Conservation (phyloP, 139 green algal species). For the Mesotaenium endlicherianum region DNA sequence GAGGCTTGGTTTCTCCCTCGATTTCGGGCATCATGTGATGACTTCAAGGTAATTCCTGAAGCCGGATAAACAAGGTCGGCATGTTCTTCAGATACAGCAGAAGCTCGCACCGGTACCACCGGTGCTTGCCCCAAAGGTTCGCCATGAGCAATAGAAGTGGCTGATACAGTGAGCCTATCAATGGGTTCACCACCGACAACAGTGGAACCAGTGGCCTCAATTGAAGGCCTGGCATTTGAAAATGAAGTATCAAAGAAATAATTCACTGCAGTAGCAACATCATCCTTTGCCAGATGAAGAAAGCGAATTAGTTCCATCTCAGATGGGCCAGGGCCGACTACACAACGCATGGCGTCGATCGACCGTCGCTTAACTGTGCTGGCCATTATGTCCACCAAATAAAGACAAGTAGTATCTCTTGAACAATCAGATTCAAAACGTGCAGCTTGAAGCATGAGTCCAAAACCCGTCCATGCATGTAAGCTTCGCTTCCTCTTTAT, state of each 20-base stretch:
- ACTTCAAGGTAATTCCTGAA: too few species aligned
- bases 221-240: slow-evolving; percentile 4
- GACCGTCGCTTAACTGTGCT: too few species aligned
- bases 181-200: too few species aligned
- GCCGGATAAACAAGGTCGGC: background rate
- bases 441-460: too few species aligned
- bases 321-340: slow-evolving; percentile 1
- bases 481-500: too few species aligned
- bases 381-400: too few species aligned
- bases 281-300: slow-evolving; percentile 27
- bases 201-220: background rate
- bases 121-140: background rate
- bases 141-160: background rate
- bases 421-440: too few species aligned
- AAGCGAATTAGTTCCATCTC: slow-evolving; percentile 25
- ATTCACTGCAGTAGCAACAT: slow-evolving; percentile 14
- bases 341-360: slow-evolving; percentile 7
- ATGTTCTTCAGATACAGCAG: background rate
- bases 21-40: too few species aligned
- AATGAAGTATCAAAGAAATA: slow-evolving; percentile 31
- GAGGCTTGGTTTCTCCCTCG: too few species aligned
- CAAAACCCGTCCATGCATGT: too few species aligned
- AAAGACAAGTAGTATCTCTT: too few species aligned
- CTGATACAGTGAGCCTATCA: background rate
- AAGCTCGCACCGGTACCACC: background rate